Evolutionary conservation across 2,329 filamentous ascomycete genomes (phyloP).

Genomic region (Cladosporium cucumerinum): DNA sequence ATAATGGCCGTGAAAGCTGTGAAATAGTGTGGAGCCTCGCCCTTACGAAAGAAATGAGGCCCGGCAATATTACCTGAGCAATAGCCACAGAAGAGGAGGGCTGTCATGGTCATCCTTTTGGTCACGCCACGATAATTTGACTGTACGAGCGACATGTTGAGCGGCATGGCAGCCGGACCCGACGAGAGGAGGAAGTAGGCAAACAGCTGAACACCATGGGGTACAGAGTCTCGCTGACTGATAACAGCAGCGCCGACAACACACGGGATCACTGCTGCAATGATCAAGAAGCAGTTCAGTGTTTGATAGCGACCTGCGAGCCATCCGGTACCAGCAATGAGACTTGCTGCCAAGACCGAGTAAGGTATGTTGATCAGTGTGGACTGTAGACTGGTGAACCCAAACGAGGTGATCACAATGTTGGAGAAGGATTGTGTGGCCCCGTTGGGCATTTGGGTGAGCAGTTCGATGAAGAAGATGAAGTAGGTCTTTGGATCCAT

Average conservation of each 20-base stretch:
- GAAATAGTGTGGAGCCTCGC: slow-evolving; percentile 48
- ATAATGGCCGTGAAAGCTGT: slow-evolving; percentile 54
- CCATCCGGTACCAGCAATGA: slow-evolving; percentile 19
- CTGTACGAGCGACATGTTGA: slow-evolving; percentile 53
- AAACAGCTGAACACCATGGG: slow-evolving; percentile 47
- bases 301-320: slow-evolving; percentile 36
- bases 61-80: slow-evolving; percentile 49
- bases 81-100: slow-evolving; percentile 48
- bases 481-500: slow-evolving; percentile 22
- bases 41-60: slow-evolving; percentile 49
- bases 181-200: slow-evolving; percentile 58
- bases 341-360: slow-evolving; percentile 21
- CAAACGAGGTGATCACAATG: slow-evolving; percentile 22
- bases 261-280: slow-evolving; percentile 45
- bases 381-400: slow-evolving; percentile 22
- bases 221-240: slow-evolving; percentile 36
- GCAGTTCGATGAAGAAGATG: slow-evolving; percentile 21
- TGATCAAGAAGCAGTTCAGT: slow-evolving; percentile 50
- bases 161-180: slow-evolving; percentile 53
- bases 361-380: slow-evolving; percentile 21
- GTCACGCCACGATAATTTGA: slow-evolving; percentile 48
- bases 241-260: slow-evolving; percentile 37
- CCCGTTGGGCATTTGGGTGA: slow-evolving; percentile 24
- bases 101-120: slow-evolving; percentile 34
- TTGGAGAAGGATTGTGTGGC: slow-evolving; percentile 23